Conservation (phyloP, 441 rosid genomes). For the Raphanus hybrid region DNA sequence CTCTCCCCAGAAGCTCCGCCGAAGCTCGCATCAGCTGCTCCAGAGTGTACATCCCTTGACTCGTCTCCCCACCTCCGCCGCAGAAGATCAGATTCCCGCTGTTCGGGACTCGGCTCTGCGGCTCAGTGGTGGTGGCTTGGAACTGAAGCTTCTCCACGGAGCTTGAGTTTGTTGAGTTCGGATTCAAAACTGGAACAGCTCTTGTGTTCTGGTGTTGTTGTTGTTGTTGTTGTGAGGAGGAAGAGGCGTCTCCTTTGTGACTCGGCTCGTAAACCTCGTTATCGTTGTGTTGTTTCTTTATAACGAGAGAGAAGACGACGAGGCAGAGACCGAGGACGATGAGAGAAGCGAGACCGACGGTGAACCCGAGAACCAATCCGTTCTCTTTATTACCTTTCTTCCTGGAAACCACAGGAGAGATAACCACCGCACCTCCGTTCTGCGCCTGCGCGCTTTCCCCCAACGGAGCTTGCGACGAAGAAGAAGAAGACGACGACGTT, state of each 20-base stretch:
- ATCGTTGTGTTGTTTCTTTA: slow-evolving; percentile 23
- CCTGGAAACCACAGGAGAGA: too few relatives aligned
- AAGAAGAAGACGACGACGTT: too few relatives aligned
- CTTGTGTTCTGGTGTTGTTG: slow-evolving; percentile 21
- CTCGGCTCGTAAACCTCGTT: slow-evolving; percentile 24
- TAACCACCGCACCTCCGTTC: too few relatives aligned
- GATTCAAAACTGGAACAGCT: slow-evolving; percentile 1
- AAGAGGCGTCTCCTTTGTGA: slow-evolving; percentile 35
- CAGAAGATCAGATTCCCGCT: slow-evolving; percentile 76
- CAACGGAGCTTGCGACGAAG: too few relatives aligned
- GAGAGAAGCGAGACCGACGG: too few relatives aligned
- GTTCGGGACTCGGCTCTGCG: slow-evolving; percentile 41
- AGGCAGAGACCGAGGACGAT: too few relatives aligned
- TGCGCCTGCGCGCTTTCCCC: too few relatives aligned
- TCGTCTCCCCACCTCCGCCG: slow-evolving; percentile 52
- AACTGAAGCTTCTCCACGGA: slow-evolving; percentile 37
- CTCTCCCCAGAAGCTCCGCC: slow-evolving; percentile 88
- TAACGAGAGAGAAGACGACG: too few relatives aligned
- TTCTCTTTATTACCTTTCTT: too few relatives aligned
- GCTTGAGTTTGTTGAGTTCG: too few relatives aligned
- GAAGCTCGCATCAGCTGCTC: slow-evolving; percentile 93
- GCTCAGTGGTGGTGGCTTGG: slow-evolving; percentile 31
- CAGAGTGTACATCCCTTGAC: slow-evolving; percentile 59
- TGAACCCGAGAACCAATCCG: too few relatives aligned
- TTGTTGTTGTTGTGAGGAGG: slow-evolving; percentile 2